Conservation (phyloP, 108 stramenopile genomes). For the Pseudonitzschia multistriata region DNA sequence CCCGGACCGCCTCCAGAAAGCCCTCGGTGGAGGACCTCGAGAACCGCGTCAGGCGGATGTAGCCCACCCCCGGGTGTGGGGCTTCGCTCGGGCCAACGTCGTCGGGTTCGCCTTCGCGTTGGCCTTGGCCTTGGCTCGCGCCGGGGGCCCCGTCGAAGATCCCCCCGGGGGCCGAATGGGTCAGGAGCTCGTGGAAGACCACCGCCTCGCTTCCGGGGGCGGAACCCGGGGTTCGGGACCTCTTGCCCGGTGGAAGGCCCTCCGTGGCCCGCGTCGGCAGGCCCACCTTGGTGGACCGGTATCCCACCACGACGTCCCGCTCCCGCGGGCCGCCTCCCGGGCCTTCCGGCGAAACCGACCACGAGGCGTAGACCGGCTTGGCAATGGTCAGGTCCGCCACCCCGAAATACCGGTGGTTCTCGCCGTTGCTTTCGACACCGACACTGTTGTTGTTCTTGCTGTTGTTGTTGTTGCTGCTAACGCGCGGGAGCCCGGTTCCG, state of each 20-base stretch:
- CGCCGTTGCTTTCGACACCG: neutral
- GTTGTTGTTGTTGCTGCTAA: neutral
- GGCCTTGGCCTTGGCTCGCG: neutral
- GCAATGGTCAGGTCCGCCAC: constrained; percentile 71
- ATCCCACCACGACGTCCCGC: constrained; percentile 42
- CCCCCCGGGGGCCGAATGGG: neutral
- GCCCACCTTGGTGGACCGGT: constrained; percentile 36
- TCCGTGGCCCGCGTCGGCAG: constrained; percentile 26
- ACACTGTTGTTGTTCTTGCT: neutral
- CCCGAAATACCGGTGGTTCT: constrained; percentile 57
- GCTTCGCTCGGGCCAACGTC: neutral
- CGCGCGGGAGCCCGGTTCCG: neutral
- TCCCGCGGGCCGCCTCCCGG: neutral
- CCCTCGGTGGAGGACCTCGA: constrained; percentile 66
- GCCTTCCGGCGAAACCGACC: neutral
- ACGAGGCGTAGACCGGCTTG: constrained; percentile 53
- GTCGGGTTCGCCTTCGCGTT: too few relatives aligned
- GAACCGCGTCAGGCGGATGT: constrained; percentile 81
- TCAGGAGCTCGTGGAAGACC: constrained; percentile 29
- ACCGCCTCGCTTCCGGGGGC: constrained; percentile 44
- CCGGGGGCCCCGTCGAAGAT: neutral
- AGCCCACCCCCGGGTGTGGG: constrained; percentile 56
- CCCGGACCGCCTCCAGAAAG: constrained; percentile 58
- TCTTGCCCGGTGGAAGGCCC: too few relatives aligned
- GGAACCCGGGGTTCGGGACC: neutral